Evolutionary conservation across 2,329 filamentous ascomycete species (phyloP), one percentile per base, ranked within the genome.

Genomic region (Amauroascus niger): DNA sequence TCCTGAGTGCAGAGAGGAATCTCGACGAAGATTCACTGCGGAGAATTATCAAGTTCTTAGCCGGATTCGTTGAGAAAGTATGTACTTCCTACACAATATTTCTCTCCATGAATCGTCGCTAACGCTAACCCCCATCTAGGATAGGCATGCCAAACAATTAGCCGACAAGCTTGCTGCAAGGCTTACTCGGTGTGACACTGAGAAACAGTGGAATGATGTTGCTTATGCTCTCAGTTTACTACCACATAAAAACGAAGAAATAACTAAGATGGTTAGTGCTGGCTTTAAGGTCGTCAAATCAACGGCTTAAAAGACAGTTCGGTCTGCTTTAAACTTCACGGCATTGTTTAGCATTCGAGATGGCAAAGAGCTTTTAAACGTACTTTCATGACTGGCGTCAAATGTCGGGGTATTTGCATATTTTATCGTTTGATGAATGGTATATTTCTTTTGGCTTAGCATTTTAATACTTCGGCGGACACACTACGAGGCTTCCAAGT

Each of bases 21-120:
- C 76, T 98, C 60, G 83, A 88, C 8, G 91, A 96, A 67, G 88
- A 95, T 62, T 82, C 86, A 22, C 84, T 98, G 71, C 83, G 81
- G 67, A 79, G 87, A 57, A 91, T 98, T 56, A 79, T 98, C 59
- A 89, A 88, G 65, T 98, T 98, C 72, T 72, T 98, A 66, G 83
- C 94, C 58, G 88, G 89, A 1, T 98, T 98, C 68, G 89, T 98
- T 59, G 93, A 98, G 67, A 98, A 97, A 85, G 89, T 93, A 76
- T 64, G 77, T 61, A 26, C n/a, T 30, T 28, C 3, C 28, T 26
- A 24, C 46, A 26, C 7, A 3, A 26, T 39, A 28, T 26, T 1
- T 13, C 24, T 39, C 24, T n/a, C 22, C 37, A 20, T 33, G 26
- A 18, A 13, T 11, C 13, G 22, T 43, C 26, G 18, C 13, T 24